phyloP scores from a whole-genome alignment of 306 rosid genomes.

The Cucurbita pepo region DNA sequence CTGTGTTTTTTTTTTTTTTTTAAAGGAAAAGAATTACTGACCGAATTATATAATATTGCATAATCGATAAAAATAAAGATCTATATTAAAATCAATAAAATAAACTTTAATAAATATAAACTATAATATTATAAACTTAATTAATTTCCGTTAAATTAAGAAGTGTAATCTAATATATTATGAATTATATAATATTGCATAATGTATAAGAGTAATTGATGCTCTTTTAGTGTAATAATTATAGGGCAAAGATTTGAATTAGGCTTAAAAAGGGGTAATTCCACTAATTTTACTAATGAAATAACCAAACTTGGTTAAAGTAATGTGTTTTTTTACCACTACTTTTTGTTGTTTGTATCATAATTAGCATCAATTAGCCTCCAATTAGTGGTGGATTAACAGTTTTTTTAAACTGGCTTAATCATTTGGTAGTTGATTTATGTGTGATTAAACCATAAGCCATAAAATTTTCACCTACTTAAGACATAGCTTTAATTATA shows the following conservation, averaged over 20 bases:
- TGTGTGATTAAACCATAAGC: neutral
- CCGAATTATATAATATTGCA: no score
- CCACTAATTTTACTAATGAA: neutral
- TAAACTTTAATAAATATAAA: no score
- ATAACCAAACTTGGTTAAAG: neutral
- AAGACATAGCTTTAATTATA: neutral
- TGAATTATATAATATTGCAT: no score
- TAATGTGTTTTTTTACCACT: neutral
- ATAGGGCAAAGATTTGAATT: neutral
- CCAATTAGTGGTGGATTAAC: neutral
- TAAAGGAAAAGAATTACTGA: no score
- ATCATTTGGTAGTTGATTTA: conserved; percentile 1
- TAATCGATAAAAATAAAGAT: no score
- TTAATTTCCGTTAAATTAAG: no score
- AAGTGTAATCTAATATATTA: no score
- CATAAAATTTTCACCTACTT: neutral
- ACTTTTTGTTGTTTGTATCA: neutral
- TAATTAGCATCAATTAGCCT: neutral
- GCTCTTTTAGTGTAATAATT: no score
- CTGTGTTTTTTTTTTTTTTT: no score
- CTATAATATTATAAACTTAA: no score
- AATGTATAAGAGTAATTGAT: no score
- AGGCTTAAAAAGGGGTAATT: neutral
- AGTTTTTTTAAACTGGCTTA: neutral
- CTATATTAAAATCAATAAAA: no score